phyloP scores from a whole-genome alignment of 140 eudicot genomes.

The Flaveria floridana region DNA sequence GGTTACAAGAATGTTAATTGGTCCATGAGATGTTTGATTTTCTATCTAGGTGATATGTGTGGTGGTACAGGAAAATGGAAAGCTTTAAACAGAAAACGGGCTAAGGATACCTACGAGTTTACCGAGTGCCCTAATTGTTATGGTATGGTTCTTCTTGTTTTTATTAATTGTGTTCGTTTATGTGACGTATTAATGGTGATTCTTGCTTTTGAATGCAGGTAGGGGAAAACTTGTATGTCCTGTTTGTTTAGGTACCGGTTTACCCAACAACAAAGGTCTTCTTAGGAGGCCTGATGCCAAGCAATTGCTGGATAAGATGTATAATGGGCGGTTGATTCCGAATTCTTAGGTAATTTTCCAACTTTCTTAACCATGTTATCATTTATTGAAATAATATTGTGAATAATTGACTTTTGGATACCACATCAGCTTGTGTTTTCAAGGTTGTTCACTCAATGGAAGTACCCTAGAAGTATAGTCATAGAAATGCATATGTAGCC shows the following conservation, averaged over 20 bases:
- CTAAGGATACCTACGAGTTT: conserved; percentile 92
- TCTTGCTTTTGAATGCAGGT: conserved; percentile 44
- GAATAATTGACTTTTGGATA: too few species aligned
- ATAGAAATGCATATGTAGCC: not conserved
- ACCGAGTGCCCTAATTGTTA: conserved; percentile 98
- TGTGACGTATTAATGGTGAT: not conserved
- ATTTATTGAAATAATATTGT: not conserved
- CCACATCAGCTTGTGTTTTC: not conserved
- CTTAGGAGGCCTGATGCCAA: conserved; percentile 92
- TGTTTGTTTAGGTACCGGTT: conserved; percentile 93
- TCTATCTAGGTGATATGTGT: conserved; percentile 94
- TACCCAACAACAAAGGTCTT: conserved; percentile 98
- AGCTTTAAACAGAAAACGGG: conserved; percentile 92
- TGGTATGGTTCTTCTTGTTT: conserved; percentile 41
- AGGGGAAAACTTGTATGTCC: conserved; percentile 97
- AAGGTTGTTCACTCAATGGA: not conserved
- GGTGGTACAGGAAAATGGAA: conserved; percentile 99
- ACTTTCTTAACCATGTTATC: not conserved
- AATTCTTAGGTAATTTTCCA: conserved; percentile 59
- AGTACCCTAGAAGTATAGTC: not conserved
- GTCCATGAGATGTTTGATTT: conserved; percentile 53
- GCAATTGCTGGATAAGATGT: conserved; percentile 86
- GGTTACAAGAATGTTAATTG: conserved; percentile 4
- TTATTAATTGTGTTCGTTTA: not conserved
- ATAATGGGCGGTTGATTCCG: conserved; percentile 84